These are phyloP conservation scores for Gaultheria prostrata DNA, from an alignment of 148 eudicot genomes.

Conservation along the genomic window DNA sequence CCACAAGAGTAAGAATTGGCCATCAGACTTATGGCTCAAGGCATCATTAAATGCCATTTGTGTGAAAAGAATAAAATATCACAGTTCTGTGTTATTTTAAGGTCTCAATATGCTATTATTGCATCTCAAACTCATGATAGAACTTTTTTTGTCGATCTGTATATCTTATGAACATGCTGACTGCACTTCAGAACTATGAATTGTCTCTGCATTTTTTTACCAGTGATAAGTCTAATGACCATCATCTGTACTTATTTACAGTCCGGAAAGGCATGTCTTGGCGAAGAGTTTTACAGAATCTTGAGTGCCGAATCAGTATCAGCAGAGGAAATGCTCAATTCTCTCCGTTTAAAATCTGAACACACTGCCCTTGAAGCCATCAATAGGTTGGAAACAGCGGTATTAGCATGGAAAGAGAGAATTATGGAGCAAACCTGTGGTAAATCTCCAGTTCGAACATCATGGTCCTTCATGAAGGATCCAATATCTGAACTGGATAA, in stretches of 20 bases:
- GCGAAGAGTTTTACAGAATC: constrained; percentile 69
- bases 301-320: constrained; percentile 54
- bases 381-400: constrained; percentile 85
- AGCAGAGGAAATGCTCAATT: constrained; percentile 47
- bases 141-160: neutral
- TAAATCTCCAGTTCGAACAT: constrained; percentile 57
- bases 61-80: neutral
- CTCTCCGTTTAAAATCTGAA: constrained; percentile 62
- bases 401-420: constrained; percentile 71
- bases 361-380: constrained; percentile 67
- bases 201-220: neutral
- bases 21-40: neutral
- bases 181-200: neutral
- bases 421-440: constrained; percentile 39
- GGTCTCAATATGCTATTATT: neutral
- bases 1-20: neutral
- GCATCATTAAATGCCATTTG: neutral
- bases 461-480: constrained; percentile 78
- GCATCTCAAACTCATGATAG: neutral
- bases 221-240: neutral
- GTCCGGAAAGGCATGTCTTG: constrained; percentile 80
- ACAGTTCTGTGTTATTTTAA: neutral
- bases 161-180: neutral
- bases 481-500: constrained; percentile 61
- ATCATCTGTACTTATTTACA: constrained; percentile 24